These are phyloP conservation scores for Komagataella pastoris DNA, from an alignment of 805 yeast genomes.

Conservation along the genomic window DNA sequence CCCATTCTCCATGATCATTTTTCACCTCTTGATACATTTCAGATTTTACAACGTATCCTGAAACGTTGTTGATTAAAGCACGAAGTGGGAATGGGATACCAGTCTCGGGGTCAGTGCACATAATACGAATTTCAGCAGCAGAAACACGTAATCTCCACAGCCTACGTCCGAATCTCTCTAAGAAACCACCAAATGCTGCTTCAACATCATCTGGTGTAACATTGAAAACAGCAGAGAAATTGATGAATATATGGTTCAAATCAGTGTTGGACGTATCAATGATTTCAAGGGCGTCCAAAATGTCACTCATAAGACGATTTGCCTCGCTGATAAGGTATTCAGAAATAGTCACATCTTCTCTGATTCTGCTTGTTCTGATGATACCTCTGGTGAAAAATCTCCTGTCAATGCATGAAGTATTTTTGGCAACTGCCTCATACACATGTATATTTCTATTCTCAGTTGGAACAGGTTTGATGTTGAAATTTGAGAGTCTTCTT, in stretches of 20 bases:
- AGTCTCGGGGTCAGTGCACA: conserved; percentile 78
- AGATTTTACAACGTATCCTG: conserved; percentile 94
- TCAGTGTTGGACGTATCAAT: conserved; percentile 92
- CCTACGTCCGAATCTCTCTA: conserved; percentile 94
- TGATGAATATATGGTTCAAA: conserved; percentile 92
- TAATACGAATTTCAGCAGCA: conserved; percentile 94
- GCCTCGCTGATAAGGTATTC: conserved; percentile 95
- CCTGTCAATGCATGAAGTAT: conserved; percentile 67
- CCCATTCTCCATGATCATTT: conserved; percentile 91
- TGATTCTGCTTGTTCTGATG: conserved; percentile 87
- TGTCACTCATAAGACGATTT: conserved; percentile 89
- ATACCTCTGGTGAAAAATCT: conserved; percentile 96
- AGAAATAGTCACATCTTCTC: conserved; percentile 85
- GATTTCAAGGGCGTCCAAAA: conserved; percentile 87
- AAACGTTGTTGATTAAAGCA: conserved; percentile 91
- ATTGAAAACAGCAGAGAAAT: conserved; percentile 91
- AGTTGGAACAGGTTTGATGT: conserved; percentile 87
- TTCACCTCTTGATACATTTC: conserved; percentile 91
- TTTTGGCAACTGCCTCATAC: conserved; percentile 92
- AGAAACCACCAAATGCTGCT: conserved; percentile 93
- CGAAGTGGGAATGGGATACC: conserved; percentile 92
- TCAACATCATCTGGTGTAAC: conserved; percentile 93
- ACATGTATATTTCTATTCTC: conserved; percentile 97
- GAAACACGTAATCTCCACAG: conserved; percentile 94
- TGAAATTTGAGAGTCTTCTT: conserved; percentile 87